A percentile compares a stretch with the other conserved stretches of the same genome.
These are phyloP conservation scores for Urtica urens DNA, from an alignment of 306 rosid genomes.

Conservation along the genomic window DNA sequence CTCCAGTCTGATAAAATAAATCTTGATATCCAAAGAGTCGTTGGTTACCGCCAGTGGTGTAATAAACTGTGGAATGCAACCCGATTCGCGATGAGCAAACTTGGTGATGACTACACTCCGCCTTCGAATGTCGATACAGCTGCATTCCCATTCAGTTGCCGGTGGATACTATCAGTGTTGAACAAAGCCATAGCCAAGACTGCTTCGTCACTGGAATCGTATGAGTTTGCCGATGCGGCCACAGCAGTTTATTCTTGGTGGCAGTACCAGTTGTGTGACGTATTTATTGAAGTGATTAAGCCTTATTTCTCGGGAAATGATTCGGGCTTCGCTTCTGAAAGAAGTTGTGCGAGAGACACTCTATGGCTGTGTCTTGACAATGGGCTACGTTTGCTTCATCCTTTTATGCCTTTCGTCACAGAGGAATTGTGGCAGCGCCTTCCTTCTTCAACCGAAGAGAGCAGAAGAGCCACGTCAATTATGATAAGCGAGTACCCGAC, in stretches of 20 bases:
- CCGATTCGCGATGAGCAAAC: conserved; percentile 86
- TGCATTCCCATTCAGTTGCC: conserved; percentile 82
- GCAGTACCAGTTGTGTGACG: conserved; percentile 96
- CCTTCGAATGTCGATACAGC: conserved; percentile 35
- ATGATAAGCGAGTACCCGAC: conserved; percentile 75
- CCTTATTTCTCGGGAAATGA: conserved; percentile 71
- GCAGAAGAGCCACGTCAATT: conserved; percentile 51
- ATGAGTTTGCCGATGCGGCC: conserved; percentile 76
- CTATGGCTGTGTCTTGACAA: conserved; percentile 87
- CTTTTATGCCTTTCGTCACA: conserved; percentile 92
- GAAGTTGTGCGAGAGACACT: conserved; percentile 61
- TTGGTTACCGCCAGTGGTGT: conserved; percentile 95
- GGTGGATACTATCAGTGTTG: conserved; percentile 76
- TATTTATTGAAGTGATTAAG: conserved; percentile 81
- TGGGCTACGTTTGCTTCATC: conserved; percentile 93
- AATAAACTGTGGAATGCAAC: conserved; percentile 91
- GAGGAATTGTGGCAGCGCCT: conserved; percentile 99
- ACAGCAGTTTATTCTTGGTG: conserved; percentile 78
- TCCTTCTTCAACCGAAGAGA: conserved; percentile 52
- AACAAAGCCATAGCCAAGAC: conserved; percentile 62
- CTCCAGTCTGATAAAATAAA: conserved; percentile 91
- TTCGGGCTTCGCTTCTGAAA: conserved; percentile 42
- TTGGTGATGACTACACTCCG: conserved; percentile 76
- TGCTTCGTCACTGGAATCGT: conserved; percentile 43
- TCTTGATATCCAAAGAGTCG: conserved; percentile 87